These are phyloP conservation scores for Cryptococcus deneoformans DNA, from an alignment of 1,284 basidiomycete genomes.

Conservation along the genomic window DNA sequence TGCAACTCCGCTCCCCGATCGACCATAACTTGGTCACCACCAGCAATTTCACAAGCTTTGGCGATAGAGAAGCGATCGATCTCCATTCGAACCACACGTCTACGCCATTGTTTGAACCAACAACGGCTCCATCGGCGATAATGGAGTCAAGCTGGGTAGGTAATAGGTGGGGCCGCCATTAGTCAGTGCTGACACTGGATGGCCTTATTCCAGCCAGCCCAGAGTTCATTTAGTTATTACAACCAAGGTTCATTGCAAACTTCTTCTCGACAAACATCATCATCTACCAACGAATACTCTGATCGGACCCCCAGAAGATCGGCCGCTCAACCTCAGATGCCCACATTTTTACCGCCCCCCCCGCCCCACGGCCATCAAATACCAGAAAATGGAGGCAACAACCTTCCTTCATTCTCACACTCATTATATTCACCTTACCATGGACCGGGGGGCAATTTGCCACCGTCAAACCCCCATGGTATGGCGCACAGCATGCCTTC, in stretches of 20 bases:
- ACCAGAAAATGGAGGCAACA: constrained; percentile 4
- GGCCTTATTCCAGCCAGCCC: too few species aligned
- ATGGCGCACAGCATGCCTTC: constrained; percentile 13
- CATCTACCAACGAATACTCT: not conserved
- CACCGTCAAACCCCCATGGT: constrained; percentile 1
- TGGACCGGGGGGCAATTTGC: not conserved
- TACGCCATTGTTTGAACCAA: too few species aligned
- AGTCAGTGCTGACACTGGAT: too few species aligned
- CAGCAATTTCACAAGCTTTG: too few species aligned
- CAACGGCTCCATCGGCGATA: too few species aligned
- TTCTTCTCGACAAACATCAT: not conserved
- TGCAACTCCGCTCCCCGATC: too few species aligned
- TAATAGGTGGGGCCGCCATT: too few species aligned
- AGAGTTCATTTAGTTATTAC: not conserved
- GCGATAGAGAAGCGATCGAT: too few species aligned
- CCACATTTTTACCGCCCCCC: constrained; percentile 13
- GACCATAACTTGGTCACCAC: too few species aligned
- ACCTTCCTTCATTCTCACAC: constrained; percentile 19
- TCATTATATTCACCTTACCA: constrained; percentile 6
- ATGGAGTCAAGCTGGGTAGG: too few species aligned
- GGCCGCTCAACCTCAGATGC: not conserved
- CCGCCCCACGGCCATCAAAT: constrained; percentile 15
- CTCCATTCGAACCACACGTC: too few species aligned
- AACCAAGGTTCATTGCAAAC: not conserved
- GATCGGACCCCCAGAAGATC: not conserved